phyloP scores from a whole-genome alignment of 2,329 filamentous ascomycete species.

The Neopestalotiopsis sp. region DNA sequence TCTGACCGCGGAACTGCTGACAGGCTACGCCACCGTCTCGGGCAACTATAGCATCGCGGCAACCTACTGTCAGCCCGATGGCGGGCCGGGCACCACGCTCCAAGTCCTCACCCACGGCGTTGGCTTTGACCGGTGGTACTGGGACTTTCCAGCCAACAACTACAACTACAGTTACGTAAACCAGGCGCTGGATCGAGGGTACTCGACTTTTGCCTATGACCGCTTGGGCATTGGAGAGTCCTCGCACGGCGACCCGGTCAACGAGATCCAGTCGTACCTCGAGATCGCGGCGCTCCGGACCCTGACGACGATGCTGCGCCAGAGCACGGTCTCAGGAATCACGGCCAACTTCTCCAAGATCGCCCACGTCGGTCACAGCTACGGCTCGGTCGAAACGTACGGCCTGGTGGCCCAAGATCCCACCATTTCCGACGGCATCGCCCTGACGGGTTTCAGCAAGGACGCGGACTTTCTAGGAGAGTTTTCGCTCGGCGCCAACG shows the following conservation, averaged over 20 bases:
- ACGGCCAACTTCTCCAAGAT: conserved; percentile 47
- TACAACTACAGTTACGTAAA: conserved; percentile 68
- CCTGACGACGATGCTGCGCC: conserved; percentile 55
- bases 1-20: too few species aligned
- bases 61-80: conserved; percentile 64
- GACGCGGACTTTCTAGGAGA: conserved; percentile 47
- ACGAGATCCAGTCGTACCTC: conserved; percentile 61
- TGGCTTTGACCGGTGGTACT: conserved; percentile 63
- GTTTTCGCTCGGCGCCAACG: conserved; percentile 51
- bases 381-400: conserved; percentile 64
- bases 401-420: conserved; percentile 49
- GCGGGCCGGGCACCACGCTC: conserved; percentile 42
- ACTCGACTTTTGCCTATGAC: conserved; percentile 65
- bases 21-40: conserved; percentile 43
- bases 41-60: conserved; percentile 63
- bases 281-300: conserved; percentile 63
- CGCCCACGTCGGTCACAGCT: conserved; percentile 68
- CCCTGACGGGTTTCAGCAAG: conserved; percentile 65
- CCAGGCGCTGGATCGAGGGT: conserved; percentile 57
- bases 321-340: conserved; percentile 49
- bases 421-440: conserved; percentile 63
- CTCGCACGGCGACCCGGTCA: conserved; percentile 61
- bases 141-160: conserved; percentile 62
- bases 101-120: conserved; percentile 60
- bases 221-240: conserved; percentile 66